These are phyloP conservation scores for Fraxinus ornus DNA, from an alignment of 305 asterid genomes.

Conservation along the genomic window DNA sequence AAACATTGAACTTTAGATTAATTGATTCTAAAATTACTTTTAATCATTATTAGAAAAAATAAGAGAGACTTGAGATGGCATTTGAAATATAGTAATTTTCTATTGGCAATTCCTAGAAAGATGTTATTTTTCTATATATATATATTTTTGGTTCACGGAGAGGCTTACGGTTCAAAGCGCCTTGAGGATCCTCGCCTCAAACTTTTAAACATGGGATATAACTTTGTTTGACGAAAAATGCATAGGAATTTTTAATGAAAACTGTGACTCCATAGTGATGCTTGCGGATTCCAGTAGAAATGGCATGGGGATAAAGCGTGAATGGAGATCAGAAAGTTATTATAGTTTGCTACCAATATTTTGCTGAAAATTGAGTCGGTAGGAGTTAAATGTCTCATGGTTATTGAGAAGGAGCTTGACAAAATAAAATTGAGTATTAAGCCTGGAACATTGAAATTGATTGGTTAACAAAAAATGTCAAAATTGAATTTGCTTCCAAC, in stretches of 20 bases:
- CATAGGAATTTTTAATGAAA: background rate
- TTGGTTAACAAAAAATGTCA: background rate
- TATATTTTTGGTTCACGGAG: background rate
- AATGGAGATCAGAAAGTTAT: background rate
- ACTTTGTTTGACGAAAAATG: background rate
- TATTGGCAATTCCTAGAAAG: background rate
- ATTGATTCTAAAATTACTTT: background rate
- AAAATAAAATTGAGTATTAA: background rate
- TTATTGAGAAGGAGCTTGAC: slow-evolving; percentile 7
- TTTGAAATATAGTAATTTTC: no score
- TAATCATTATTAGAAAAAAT: background rate
- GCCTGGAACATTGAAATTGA: slow-evolving; percentile 12
- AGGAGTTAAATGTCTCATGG: background rate
- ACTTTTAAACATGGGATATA: background rate
- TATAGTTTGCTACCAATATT: background rate
- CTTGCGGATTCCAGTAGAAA: background rate
- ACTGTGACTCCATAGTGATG: background rate
- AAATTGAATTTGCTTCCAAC: background rate
- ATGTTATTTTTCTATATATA: background rate
- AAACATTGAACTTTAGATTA: no score
- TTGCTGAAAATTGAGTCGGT: slow-evolving; percentile 8
- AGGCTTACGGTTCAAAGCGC: background rate
- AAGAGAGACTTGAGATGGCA: background rate
- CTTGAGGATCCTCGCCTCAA: background rate
- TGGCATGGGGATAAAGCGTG: background rate